These are phyloP conservation scores for Silybum marianum DNA, from an alignment of 129 eudicot species.

Conservation along the genomic window DNA sequence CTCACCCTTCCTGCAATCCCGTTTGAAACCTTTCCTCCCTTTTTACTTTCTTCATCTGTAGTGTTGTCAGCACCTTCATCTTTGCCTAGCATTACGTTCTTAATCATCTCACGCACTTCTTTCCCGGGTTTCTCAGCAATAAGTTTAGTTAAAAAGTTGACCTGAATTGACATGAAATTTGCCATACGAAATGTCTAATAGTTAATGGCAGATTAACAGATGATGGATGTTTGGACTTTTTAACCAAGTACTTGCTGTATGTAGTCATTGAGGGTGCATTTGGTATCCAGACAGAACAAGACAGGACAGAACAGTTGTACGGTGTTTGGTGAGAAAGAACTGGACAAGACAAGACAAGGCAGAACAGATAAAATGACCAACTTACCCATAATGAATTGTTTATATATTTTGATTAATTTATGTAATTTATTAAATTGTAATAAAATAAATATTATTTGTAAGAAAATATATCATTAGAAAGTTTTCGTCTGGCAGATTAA, in stretches of 20 bases:
- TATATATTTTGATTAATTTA: no score
- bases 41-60: conserved; percentile 36
- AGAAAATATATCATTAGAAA: neutral
- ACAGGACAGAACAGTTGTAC: no score
- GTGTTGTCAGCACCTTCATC: conserved; percentile 84
- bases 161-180: conserved; percentile 46
- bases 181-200: no score
- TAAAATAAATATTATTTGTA: no score
- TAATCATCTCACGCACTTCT: conserved; percentile 77
- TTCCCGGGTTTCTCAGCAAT: conserved; percentile 87
- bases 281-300: neutral
- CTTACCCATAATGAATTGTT: neutral
- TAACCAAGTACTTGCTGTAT: neutral
- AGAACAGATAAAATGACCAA: neutral
- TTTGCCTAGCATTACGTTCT: conserved; percentile 87
- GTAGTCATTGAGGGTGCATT: neutral
- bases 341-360: neutral
- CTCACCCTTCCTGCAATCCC: conserved; percentile 78
- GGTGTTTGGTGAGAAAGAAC: neutral
- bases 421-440: neutral
- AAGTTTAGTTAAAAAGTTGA: conserved; percentile 82
- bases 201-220: neutral
- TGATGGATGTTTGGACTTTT: neutral
- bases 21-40: conserved; percentile 34
- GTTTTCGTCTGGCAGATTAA: neutral